Base-by-base conservation (phyloP, 148 eudicot genomes). In the Hydrangea macrophylla region DNA sequence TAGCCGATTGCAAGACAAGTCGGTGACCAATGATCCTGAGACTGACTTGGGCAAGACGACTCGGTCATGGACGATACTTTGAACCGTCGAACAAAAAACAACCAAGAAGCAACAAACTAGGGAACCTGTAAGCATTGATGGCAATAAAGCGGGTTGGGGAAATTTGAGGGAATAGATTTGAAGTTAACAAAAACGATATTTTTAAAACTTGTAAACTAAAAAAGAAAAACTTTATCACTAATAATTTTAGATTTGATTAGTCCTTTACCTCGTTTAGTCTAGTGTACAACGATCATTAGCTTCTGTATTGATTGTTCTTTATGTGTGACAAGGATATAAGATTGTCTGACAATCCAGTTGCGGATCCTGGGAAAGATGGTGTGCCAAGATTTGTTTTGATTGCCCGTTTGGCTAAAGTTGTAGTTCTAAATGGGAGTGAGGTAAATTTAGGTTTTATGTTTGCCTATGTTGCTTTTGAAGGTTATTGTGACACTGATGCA, bases 361-460 rank as follows among this genome's bases (percentile, higher is more conserved):
- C 86, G 64, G 97, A 94, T 85, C 81, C 95, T 64, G 83, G 85
- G 66, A 82, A 57, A 79, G 96, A 96, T 42, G 96, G 96, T 27
- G 65, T 89, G 60, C 85, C 93, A 55, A 81, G 97, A 80, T 94
- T 82, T 85, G 91, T 83, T 62, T 70, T 94, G 76, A 80, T 90
- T 85, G 96, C 98, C 55, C 81, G 96, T 50, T 79, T 94, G 62
- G 81, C 89, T 54, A 87, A 84, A 78, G 82, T 94, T 55, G 73
- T 82, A 80, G 65, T 84, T 17, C 71, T 94, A 23, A 94, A 94
- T 73, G 97, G 97, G 71, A 90, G 98, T 76, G 97, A 94, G 97
- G 98, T 94, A 71, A 69, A 24, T 62, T 63, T 59, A 48, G 30
- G 32, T 37, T 55, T 58, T 57, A 51, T 2, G 1, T 24, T 17